Conservation (phyloP, 345 rosid species). For the Xanthoceras sorbifolium region DNA sequence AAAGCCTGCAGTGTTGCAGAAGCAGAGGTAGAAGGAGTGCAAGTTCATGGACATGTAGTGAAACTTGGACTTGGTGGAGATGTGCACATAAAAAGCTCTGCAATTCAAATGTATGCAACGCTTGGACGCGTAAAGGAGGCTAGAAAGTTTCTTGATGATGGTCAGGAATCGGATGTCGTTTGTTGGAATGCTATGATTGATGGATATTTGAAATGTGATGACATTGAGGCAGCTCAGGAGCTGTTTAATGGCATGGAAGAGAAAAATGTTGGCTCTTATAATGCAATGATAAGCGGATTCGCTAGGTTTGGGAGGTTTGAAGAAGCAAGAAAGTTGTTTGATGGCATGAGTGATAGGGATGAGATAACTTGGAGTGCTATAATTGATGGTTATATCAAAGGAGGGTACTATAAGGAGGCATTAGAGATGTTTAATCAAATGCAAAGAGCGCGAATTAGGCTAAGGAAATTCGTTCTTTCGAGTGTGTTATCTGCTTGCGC, state of each 20-base stretch:
- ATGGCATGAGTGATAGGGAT: conserved; percentile 39
- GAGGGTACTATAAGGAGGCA: conserved; percentile 41
- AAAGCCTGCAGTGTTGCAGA: conserved; percentile 38
- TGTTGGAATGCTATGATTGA: conserved; percentile 46
- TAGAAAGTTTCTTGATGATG: conserved; percentile 37
- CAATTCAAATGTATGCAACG: conserved; percentile 53
- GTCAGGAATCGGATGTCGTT: conserved; percentile 30
- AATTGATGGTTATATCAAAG: conserved; percentile 46
- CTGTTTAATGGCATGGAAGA: conserved; percentile 35
- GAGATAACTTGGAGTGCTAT: conserved; percentile 57
- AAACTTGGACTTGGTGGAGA: conserved; percentile 43
- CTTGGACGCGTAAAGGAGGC: conserved; percentile 37
- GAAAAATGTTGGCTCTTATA: conserved; percentile 44
- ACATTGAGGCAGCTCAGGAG: conserved; percentile 35
- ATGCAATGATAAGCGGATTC: conserved; percentile 44
- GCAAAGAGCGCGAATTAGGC: conserved; percentile 37
- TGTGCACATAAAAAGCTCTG: conserved; percentile 45
- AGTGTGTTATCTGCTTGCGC: conserved; percentile 46
- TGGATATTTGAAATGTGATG: conserved; percentile 45
- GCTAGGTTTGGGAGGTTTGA: conserved; percentile 38
- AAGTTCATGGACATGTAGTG: conserved; percentile 43
- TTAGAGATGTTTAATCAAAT: conserved; percentile 39
- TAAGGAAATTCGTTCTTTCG: conserved; percentile 36
- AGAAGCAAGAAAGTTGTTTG: conserved; percentile 47
- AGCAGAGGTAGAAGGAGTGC: conserved; percentile 35